Conservation (phyloP, 768 basidiomycete genomes). For the Boletellus ananiceps region DNA sequence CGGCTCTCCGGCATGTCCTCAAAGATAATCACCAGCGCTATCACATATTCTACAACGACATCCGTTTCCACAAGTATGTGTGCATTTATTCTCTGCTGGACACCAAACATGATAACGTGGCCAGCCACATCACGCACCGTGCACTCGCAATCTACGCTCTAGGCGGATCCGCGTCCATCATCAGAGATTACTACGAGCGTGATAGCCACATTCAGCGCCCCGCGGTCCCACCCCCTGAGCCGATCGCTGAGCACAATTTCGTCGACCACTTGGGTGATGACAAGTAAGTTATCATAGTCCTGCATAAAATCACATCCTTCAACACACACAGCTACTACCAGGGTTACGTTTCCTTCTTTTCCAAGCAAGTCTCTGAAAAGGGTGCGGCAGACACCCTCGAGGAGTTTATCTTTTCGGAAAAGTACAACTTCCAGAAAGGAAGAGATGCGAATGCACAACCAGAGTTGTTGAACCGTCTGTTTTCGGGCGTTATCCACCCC, state of each 20-base stretch:
- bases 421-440: constrained; percentile 37
- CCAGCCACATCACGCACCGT: constrained; percentile 55
- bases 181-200: constrained; percentile 40
- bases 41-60: constrained; percentile 51
- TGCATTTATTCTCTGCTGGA: constrained; percentile 3
- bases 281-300: constrained; percentile 34
- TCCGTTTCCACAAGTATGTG: constrained; percentile 31
- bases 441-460: constrained; percentile 2
- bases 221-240: constrained; percentile 27
- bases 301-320: neutral
- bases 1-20: constrained; percentile 37
- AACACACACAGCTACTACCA: constrained; percentile 45
- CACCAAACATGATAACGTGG: constrained; percentile 6
- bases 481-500: constrained; percentile 58
- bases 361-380: constrained; percentile 37
- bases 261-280: constrained; percentile 54
- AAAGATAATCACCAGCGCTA: constrained; percentile 49
- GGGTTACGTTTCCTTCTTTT: constrained; percentile 58
- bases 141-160: constrained; percentile 55
- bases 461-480: constrained; percentile 52
- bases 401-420: constrained; percentile 49
- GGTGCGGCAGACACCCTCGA: constrained; percentile 45
- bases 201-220: constrained; percentile 38
- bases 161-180: constrained; percentile 44
- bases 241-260: constrained; percentile 39